Base-by-base conservation (phyloP, 2,329 filamentous ascomycete species). In the Penicillium sp. region DNA sequence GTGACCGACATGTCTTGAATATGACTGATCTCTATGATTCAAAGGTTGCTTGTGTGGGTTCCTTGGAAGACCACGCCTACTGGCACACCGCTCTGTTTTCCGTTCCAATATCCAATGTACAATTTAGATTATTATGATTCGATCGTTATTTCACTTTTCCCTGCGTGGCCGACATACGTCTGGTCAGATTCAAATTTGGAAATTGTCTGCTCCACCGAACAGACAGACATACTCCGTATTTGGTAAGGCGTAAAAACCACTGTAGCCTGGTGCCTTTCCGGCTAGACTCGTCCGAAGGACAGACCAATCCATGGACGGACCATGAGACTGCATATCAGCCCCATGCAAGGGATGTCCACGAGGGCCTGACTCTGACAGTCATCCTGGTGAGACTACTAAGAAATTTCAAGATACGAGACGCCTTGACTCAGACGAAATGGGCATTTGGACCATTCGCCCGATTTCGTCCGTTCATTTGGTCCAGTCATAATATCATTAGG, bases 391-490 rank as follows among this genome's bases (percentile, higher is more conserved):
- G 43, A 45, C 32, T 45, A 13, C n/a, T n/a, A 32, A 43, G 24
- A 24, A 7, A 43, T n/a, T 43, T 7, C 16, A 43, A 26, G 4
- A n/a, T 11, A 5, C 5, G 24, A 43, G 22, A 26, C 5, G 24
- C 20, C 16, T 26, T 14, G 14, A 48, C 29, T 48, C 70, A 76
- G 65, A 64, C 67, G 39, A 61, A 34, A 35, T 43, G 1, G 13
- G 24, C 37, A 49, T 38, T 29, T 29, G 32, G 32, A 38, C 46
- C 45, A 16, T 16, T 32, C 43, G 9, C 3, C 32, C 32, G 8
- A 29, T 29, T 10, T 29, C 26, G 26, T 29, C 26, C 26, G 26
- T 29, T 29, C 9, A 10, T 29, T 10, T 29, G 2, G 9, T 29
- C 26, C 44, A 14, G 8, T 31, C 42, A 18, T 18, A 32, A 16